A percentile compares a stretch with the other conserved stretches of the same genome.
phyloP scores from a whole-genome alignment of 2,329 filamentous ascomycete species.

The Aspergillus melleus region DNA sequence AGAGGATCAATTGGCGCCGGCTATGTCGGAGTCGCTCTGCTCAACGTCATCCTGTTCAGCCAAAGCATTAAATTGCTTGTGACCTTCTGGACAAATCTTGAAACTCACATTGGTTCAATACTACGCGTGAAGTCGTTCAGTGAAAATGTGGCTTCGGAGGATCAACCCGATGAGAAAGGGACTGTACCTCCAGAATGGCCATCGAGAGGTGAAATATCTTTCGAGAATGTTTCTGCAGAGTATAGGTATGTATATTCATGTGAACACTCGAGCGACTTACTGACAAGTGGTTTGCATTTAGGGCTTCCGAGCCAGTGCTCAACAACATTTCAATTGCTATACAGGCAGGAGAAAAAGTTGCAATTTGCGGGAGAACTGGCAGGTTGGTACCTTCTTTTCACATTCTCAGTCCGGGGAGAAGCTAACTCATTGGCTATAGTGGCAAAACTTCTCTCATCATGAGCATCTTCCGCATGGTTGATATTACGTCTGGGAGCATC shows the following conservation, averaged over 20 bases:
- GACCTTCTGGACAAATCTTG: slow-evolving; percentile 57
- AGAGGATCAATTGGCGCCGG: slow-evolving; percentile 47
- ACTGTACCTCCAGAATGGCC: slow-evolving; percentile 46
- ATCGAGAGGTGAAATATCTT: slow-evolving; percentile 42
- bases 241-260: slow-evolving; percentile 36
- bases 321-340: slow-evolving; percentile 50
- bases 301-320: slow-evolving; percentile 40
- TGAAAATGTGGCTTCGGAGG: slow-evolving; percentile 45
- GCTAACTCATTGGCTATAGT: slow-evolving; percentile 21
- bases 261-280: neutral
- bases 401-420: neutral
- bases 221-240: slow-evolving; percentile 46
- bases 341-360: slow-evolving; percentile 41
- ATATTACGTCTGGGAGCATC: slow-evolving; percentile 41
- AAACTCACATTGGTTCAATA: slow-evolving; percentile 60
- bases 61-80: slow-evolving; percentile 53
- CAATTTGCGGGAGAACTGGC: slow-evolving; percentile 43
- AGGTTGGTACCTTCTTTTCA: slow-evolving; percentile 24
- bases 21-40: slow-evolving; percentile 54
- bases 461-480: slow-evolving; percentile 45
- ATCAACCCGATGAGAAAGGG: slow-evolving; percentile 42
- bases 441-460: slow-evolving; percentile 47
- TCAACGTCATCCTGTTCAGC: slow-evolving; percentile 57
- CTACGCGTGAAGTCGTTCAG: slow-evolving; percentile 57
- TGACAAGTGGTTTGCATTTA: slow-evolving; percentile 10